Evolutionary conservation across 352 stramenopile genomes (phyloP).

Genomic region (Phytophthora colocasiae): DNA sequence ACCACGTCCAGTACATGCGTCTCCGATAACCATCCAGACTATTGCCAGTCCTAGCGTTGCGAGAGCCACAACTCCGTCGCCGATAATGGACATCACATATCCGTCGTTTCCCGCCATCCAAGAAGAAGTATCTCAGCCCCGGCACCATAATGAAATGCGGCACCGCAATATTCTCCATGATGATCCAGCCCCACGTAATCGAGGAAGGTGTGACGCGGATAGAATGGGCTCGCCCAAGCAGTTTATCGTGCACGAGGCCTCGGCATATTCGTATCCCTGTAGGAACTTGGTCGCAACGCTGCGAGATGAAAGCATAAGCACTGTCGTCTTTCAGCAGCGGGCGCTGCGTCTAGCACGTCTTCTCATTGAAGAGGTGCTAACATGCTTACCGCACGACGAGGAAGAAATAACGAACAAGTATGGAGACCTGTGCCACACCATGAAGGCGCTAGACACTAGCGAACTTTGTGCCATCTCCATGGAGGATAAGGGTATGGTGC

Average conservation of each 20-base stretch:
- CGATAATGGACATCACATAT: too few species aligned
- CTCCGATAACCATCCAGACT: neutral
- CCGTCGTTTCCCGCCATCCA: too few species aligned
- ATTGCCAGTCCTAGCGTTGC: neutral
- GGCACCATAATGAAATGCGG: neutral
- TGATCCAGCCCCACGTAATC: neutral
- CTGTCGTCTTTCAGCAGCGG: neutral
- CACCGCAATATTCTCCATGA: neutral
- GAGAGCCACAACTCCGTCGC: too few species aligned
- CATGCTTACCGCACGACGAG: neutral
- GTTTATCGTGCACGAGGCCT: conserved; percentile 3
- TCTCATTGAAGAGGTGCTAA: neutral
- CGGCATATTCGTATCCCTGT: neutral
- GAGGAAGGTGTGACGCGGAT: neutral
- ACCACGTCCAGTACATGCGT: neutral
- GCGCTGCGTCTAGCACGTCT: neutral
- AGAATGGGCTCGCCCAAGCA: neutral
- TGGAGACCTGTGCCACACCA: neutral
- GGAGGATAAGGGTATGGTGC: neutral
- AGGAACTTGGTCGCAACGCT: neutral
- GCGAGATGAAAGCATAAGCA: neutral
- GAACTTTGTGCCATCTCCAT: neutral
- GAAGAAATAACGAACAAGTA: neutral
- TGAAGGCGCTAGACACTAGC: neutral
- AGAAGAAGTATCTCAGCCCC: neutral